Conservation (phyloP, 495 filamentous ascomycete species). For the Daldinia concentrica region DNA sequence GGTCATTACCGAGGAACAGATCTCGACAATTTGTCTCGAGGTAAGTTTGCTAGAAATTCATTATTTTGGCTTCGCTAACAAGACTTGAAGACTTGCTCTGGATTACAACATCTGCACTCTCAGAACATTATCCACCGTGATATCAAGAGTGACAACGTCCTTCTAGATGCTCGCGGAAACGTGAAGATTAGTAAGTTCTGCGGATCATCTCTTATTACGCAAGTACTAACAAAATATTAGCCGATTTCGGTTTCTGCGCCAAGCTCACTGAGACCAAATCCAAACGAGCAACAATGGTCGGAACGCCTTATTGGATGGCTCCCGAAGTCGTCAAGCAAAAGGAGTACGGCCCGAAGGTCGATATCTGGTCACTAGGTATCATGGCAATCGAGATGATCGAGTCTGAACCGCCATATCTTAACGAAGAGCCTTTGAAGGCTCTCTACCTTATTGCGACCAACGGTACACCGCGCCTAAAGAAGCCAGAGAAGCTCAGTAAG, state of each 20-base stretch:
- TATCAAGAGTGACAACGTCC: conserved; percentile 98
- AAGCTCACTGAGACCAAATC: conserved; percentile 96
- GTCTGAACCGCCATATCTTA: conserved; percentile 95
- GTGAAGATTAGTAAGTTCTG: conserved; percentile 91
- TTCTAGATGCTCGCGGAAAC: conserved; percentile 90
- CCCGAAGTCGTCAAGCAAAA: conserved; percentile 99
- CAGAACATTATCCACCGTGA: conserved; percentile 99
- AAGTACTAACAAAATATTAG: conserved; percentile 59
- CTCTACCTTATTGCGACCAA: conserved; percentile 98
- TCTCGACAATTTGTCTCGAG: conserved; percentile 96
- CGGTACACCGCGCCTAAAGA: conserved; percentile 95
- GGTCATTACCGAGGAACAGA: conserved; percentile 91
- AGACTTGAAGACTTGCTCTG: conserved; percentile 82
- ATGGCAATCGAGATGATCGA: conserved; percentile 99
- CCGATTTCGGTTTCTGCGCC: conserved; percentile 99
- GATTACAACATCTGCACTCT: conserved; percentile 89
- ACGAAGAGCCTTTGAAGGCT: conserved; percentile 96
- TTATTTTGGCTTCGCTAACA: conserved; percentile 48
- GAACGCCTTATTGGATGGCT: conserved; percentile 99
- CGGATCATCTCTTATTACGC: neutral
- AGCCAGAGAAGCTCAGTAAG: conserved; percentile 95
- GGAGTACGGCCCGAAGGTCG: conserved; percentile 97
- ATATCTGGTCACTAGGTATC: conserved; percentile 98
- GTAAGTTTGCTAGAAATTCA: conserved; percentile 58
- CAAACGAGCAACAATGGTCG: conserved; percentile 99